Percentiles rank a stretch among this genome's conserved stretches.
Evolutionary conservation across 164 flowering plant species (phyloP).

Genomic region (Paratinospora sagittata): DNA sequence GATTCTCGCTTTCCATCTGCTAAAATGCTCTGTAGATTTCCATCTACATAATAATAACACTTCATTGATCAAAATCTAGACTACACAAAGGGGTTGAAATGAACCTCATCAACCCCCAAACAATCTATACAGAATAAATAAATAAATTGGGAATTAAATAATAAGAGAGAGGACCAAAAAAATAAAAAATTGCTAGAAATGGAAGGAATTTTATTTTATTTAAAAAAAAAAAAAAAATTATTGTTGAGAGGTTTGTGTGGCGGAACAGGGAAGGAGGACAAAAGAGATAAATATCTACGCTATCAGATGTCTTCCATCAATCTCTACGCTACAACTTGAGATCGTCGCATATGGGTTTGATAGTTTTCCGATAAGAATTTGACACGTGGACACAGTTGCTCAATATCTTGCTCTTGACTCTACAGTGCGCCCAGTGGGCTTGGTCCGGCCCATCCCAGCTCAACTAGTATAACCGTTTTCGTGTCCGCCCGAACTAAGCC

Average conservation of each 20-base stretch:
- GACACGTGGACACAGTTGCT: too few species aligned
- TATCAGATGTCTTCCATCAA: background rate
- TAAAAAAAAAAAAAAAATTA: too few species aligned
- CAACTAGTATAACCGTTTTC: too few species aligned
- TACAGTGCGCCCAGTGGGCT: too few species aligned
- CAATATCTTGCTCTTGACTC: too few species aligned
- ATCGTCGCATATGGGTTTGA: too few species aligned
- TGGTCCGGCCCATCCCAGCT: too few species aligned
- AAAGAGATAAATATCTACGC: too few species aligned
- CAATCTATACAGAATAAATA: background rate
- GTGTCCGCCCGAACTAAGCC: too few species aligned
- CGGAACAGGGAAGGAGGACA: background rate
- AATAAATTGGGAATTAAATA: background rate
- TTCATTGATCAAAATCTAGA: conserved; percentile 22
- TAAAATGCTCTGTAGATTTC: conserved; percentile 2
- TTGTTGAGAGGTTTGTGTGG: conserved; percentile 1
- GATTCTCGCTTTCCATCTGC: conserved; percentile 21
- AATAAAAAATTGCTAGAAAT: background rate
- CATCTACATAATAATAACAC: conserved; percentile 9
- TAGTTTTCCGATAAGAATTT: too few species aligned
- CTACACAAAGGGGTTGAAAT: background rate
- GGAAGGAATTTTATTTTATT: background rate
- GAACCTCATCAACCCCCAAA: conserved; percentile 3
- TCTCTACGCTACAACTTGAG: too few species aligned
- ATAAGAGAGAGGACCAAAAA: background rate